These are phyloP conservation scores for Tolypocladium ovalisporum DNA, from an alignment of 2,329 filamentous ascomycete genomes.

Conservation along the genomic window DNA sequence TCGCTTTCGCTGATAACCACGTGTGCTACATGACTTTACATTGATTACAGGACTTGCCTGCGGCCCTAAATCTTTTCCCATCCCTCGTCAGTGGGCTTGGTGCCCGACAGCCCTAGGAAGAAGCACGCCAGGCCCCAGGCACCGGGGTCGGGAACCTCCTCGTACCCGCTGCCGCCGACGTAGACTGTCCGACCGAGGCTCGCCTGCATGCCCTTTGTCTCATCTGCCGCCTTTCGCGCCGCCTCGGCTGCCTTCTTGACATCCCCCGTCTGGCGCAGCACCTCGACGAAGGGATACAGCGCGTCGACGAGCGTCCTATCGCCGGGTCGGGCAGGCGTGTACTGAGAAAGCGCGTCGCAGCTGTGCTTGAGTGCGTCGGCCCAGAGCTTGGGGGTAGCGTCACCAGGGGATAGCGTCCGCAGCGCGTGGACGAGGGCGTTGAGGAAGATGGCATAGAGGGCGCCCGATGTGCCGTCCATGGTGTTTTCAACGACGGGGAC, in stretches of 20 bases:
- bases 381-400: constrained; percentile 34
- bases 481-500: constrained; percentile 42
- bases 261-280: constrained; percentile 53
- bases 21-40: background rate
- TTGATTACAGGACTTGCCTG: constrained; percentile 2
- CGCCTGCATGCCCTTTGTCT: constrained; percentile 86
- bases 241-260: constrained; percentile 65
- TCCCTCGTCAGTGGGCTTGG: background rate
- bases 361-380: constrained; percentile 60
- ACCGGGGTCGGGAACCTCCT: constrained; percentile 52
- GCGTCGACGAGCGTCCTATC: constrained; percentile 89
- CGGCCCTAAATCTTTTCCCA: background rate
- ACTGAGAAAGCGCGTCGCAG: constrained; percentile 60
- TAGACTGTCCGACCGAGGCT: constrained; percentile 55
- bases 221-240: constrained; percentile 63
- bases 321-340: constrained; percentile 81
- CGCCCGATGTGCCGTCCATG: constrained; percentile 54
- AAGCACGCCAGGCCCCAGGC: constrained; percentile 66
- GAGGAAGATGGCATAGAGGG: constrained; percentile 70
- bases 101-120: constrained; percentile 63
- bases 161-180: constrained; percentile 31
- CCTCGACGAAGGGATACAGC: constrained; percentile 74
- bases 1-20: background rate
- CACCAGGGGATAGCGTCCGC: constrained; percentile 27
- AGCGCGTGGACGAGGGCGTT: constrained; percentile 67